A percentile compares a stretch with the other conserved stretches of the same genome.
These are phyloP conservation scores for Nakaseomyces nivariensis DNA, from an alignment of 1,139 yeast genomes.

Conservation along the genomic window DNA sequence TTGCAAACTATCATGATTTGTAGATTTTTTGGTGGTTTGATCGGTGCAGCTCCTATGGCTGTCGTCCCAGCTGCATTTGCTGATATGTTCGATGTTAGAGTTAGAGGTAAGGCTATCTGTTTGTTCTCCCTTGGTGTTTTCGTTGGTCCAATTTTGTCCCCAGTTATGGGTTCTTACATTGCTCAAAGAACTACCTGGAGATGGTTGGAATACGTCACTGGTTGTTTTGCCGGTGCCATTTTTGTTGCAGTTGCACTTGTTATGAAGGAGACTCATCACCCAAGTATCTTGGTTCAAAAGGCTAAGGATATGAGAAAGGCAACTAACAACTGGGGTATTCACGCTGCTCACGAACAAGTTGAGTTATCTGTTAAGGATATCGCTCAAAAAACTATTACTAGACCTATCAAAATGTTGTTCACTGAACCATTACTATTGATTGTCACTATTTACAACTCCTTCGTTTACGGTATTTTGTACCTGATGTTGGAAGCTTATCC, in stretches of 20 bases:
- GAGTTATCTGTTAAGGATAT: constrained; percentile 54
- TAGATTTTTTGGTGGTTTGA: constrained; percentile 65
- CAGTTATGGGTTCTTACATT: constrained; percentile 61
- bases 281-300: constrained; percentile 47
- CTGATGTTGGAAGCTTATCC: constrained; percentile 74
- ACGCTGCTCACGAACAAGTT: constrained; percentile 74
- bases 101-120: constrained; percentile 64
- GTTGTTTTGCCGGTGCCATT: constrained; percentile 46
- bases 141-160: constrained; percentile 68
- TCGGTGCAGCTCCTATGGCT: constrained; percentile 75
- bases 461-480: constrained; percentile 75
- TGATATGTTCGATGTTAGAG: constrained; percentile 52
- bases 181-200: constrained; percentile 58
- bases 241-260: constrained; percentile 35
- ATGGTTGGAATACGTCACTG: constrained; percentile 62
- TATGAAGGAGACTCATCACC: constrained; percentile 56
- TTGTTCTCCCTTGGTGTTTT: constrained; percentile 58
- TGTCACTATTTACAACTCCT: constrained; percentile 66
- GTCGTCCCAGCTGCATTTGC: constrained; percentile 79
- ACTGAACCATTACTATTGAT: constrained; percentile 66
- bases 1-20: constrained; percentile 62
- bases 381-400: constrained; percentile 53
- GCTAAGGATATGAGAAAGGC: constrained; percentile 51
- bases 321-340: constrained; percentile 67
- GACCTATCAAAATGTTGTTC: constrained; percentile 61